Evolutionary conservation across 106 monocot genomes (phyloP).

Genomic region (Dendrobium huoshanense): DNA sequence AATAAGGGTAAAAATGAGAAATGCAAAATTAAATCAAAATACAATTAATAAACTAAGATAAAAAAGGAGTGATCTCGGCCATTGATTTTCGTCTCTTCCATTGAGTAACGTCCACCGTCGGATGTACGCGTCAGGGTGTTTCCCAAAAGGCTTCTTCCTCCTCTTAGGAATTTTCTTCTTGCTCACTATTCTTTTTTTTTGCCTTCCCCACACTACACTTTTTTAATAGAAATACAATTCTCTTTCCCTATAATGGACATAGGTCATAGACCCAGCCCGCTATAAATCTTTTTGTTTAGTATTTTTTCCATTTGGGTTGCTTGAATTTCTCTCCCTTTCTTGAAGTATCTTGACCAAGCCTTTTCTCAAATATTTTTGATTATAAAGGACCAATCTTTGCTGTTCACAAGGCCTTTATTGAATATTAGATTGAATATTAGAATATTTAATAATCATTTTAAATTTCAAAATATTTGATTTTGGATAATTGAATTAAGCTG

Average conservation of each 20-base stretch:
- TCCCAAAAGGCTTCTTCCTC: background rate
- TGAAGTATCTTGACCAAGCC: background rate
- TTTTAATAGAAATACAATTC: background rate
- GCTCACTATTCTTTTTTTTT: background rate
- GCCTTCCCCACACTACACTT: background rate
- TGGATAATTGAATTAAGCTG: background rate
- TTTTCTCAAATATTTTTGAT: background rate
- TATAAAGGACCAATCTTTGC: background rate
- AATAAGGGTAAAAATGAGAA: too few relatives aligned
- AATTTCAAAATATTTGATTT: background rate
- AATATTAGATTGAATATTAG: background rate
- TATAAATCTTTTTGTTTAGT: background rate
- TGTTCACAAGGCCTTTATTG: background rate
- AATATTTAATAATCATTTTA: constrained; percentile 1
- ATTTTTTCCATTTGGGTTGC: background rate
- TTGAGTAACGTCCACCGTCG: too few relatives aligned
- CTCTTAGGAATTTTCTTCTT: background rate
- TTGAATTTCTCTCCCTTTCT: background rate
- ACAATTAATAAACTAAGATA: too few relatives aligned
- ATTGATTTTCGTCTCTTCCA: too few relatives aligned
- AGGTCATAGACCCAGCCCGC: background rate
- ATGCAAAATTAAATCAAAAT: too few relatives aligned
- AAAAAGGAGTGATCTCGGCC: too few relatives aligned
- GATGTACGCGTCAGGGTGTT: background rate
- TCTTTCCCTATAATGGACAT: background rate